These are phyloP conservation scores for Ogataea glucozyma DNA, from an alignment of 805 yeast species.

Conservation along the genomic window DNA sequence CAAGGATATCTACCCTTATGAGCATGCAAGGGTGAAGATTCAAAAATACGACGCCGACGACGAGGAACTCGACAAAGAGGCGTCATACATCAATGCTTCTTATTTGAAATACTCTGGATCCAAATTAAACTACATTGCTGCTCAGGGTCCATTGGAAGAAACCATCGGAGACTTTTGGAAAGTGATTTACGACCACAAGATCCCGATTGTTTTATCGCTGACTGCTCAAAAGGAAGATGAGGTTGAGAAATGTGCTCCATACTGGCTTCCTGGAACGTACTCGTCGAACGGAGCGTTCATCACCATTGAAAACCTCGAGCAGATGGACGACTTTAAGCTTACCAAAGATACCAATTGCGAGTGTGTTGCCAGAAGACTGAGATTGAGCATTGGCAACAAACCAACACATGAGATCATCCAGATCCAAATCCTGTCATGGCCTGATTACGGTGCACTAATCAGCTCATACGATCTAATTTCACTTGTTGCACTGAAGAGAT, in stretches of 20 bases:
- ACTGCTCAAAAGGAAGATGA: slow-evolving; percentile 77
- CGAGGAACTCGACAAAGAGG: slow-evolving; percentile 40
- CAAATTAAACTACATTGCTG: slow-evolving; percentile 63
- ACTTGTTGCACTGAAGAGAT: slow-evolving; percentile 44
- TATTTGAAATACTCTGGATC: slow-evolving; percentile 51
- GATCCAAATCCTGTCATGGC: slow-evolving; percentile 79
- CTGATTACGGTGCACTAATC: slow-evolving; percentile 70
- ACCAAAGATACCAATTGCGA: slow-evolving; percentile 23
- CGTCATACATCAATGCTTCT: slow-evolving; percentile 80
- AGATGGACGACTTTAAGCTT: slow-evolving; percentile 29
- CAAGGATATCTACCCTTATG: slow-evolving; percentile 85
- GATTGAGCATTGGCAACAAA: slow-evolving; percentile 37
- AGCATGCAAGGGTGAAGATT: slow-evolving; percentile 77
- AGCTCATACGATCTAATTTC: slow-evolving; percentile 58
- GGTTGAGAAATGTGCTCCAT: slow-evolving; percentile 77
- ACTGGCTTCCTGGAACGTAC: slow-evolving; percentile 70
- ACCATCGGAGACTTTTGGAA: slow-evolving; percentile 88
- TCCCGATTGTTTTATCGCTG: slow-evolving; percentile 70
- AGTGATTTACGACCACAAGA: slow-evolving; percentile 61
- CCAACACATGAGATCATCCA: slow-evolving; percentile 58
- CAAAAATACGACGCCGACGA: slow-evolving; percentile 25
- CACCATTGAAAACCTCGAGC: slow-evolving; percentile 27
- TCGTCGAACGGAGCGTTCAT: slow-evolving; percentile 30
- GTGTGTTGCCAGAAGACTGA: slow-evolving; percentile 45
- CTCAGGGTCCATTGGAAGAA: slow-evolving; percentile 81